Conservation (phyloP, 1,139 yeast genomes). For the Suzukiozyma palmioleophila region DNA sequence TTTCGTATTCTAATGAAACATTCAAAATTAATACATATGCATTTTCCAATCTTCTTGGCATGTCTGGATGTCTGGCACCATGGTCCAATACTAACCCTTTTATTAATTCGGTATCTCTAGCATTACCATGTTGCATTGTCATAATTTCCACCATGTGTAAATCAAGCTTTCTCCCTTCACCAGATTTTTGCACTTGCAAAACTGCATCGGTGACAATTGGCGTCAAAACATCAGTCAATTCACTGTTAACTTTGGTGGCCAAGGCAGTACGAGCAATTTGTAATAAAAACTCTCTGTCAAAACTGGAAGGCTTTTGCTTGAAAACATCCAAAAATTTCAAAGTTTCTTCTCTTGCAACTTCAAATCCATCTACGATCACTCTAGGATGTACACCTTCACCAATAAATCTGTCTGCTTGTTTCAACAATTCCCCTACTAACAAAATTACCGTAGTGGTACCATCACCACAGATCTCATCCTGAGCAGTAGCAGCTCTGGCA, state of each 20-base stretch:
- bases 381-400: constrained; percentile 96
- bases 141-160: constrained; percentile 97
- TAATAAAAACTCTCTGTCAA: constrained; percentile 82
- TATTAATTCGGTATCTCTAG: constrained; percentile 77
- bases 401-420: constrained; percentile 90
- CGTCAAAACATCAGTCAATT: constrained; percentile 73
- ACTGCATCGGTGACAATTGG: constrained; percentile 98
- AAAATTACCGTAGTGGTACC: constrained; percentile 98
- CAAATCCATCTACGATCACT: constrained; percentile 92
- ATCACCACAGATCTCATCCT: constrained; percentile 98
- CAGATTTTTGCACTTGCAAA: constrained; percentile 59
- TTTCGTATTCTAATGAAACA: constrained; percentile 94
- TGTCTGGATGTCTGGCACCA: constrained; percentile 99
- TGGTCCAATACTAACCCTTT: constrained; percentile 94
- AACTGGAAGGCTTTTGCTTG: constrained; percentile 37
- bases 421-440: constrained; percentile 88
- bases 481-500: constrained; percentile 98
- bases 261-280: constrained; percentile 91
- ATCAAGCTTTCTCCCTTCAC: constrained; percentile 55
- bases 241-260: constrained; percentile 76
- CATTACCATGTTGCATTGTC: constrained; percentile 94
- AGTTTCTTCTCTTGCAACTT: constrained; percentile 74
- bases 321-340: constrained; percentile 65
- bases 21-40: constrained; percentile 84
- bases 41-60: constrained; percentile 86